Conservation (phyloP, 2,329 filamentous ascomycete genomes). For the Calonectria pauciramosa region DNA sequence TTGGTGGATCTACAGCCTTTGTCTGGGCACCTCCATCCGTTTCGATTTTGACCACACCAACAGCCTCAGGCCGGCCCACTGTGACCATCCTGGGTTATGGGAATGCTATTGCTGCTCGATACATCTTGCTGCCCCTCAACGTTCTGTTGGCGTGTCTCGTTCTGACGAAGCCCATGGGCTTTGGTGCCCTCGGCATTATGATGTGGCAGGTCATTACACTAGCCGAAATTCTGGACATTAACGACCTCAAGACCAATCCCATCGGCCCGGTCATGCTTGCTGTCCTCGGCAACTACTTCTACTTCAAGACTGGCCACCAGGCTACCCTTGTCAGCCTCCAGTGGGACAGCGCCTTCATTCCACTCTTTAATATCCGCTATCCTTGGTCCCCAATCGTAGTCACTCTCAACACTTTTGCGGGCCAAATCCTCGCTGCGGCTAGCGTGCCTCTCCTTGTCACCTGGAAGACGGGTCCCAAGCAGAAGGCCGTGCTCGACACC, state of each 20-base stretch:
- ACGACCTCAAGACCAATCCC: conserved; percentile 73
- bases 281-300: conserved; percentile 93
- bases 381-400: conserved; percentile 91
- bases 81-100: conserved; percentile 91
- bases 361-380: conserved; percentile 84
- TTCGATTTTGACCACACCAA: conserved; percentile 72
- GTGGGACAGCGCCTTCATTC: conserved; percentile 96
- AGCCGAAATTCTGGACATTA: conserved; percentile 74
- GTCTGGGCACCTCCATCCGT: conserved; percentile 89
- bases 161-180: conserved; percentile 94
- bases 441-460: conserved; percentile 85
- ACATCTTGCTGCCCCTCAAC: conserved; percentile 85
- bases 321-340: conserved; percentile 89
- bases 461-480: conserved; percentile 90
- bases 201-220: conserved; percentile 90
- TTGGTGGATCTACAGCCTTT: conserved; percentile 88
- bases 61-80: conserved; percentile 61
- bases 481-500: conserved; percentile 76
- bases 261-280: conserved; percentile 89
- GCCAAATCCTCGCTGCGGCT: conserved; percentile 85
- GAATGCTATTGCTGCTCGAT: conserved; percentile 93
- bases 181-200: conserved; percentile 84
- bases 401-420: conserved; percentile 87
- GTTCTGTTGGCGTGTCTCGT: conserved; percentile 83
- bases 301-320: conserved; percentile 98